Base-by-base conservation (phyloP, 176 grass and related monocot genomes). In the Oryza officinalis region DNA sequence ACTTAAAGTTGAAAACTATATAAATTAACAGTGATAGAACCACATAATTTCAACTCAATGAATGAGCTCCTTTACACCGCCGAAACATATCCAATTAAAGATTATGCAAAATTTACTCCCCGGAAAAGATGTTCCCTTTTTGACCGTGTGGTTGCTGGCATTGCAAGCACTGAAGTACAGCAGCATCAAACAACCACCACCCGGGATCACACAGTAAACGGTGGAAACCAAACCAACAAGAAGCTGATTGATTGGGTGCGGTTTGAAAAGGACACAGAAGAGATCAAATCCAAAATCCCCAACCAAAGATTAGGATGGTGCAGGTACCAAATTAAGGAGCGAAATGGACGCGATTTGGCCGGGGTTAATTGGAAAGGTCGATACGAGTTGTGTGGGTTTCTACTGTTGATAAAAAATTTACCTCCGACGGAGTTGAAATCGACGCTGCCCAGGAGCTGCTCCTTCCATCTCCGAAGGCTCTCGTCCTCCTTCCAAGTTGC, bases 351-450 rank as follows among this genome's bases (percentile, higher is more conserved):
- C 22, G n/a, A 61, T 25, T 61, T 25, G 57, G 0, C 25, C 2
- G 8, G 57, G 50, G 0, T 57, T 2, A 57, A 57, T 22, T n/a
- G 81, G 25, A 74, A 75, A 47, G 10, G 2, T 26, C 0, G 9
- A n/a, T 43, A 11, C 2, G 13, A 23, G 37, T 59, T 8, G 74
- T 8, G 74, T 37, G 9, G 27, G 10, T 82, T 81, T 23, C 9
- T 11, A 25, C 25, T 15, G 60, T 14, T 91, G 1, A 69, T 37
- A 37, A 37, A 37, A 37, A 38, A 38, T 13, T 61, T 90, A 91
- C 94, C 94, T 93, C 94, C 94, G 15, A 86, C 52, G 5, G 83
- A 81, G 23, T 4, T 85, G 68, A 89, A 72, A 71, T 89, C 83
- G 0, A 89, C 65, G 74, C 41, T 72, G 28, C 83, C 88, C 13